These are phyloP conservation scores for Lachnum nothofagi DNA, from an alignment of 2,329 filamentous ascomycete species.

Conservation along the genomic window DNA sequence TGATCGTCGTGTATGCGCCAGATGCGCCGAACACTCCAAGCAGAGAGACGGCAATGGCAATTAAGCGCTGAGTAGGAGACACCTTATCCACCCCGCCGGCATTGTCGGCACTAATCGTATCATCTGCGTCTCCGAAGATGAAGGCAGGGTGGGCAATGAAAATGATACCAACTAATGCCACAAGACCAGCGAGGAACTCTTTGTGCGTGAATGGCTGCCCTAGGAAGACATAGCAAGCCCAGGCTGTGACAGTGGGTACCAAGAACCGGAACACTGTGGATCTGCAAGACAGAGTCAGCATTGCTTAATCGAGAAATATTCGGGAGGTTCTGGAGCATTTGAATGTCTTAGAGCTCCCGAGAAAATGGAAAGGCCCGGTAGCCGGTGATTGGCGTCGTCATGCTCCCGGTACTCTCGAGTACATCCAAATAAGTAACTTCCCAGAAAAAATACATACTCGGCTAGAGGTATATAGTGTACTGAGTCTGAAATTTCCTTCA, in stretches of 20 bases:
- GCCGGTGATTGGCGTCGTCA: too few species aligned
- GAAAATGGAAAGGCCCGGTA: too few species aligned
- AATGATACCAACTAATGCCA: constrained; percentile 75
- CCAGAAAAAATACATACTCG: too few species aligned
- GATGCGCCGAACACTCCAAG: constrained; percentile 73
- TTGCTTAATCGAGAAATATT: too few species aligned
- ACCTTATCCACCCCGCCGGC: constrained; percentile 19
- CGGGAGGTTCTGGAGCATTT: too few species aligned
- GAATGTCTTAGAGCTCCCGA: too few species aligned
- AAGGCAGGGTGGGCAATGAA: constrained; percentile 65
- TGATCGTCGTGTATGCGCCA: constrained; percentile 68
- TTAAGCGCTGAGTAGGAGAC: constrained; percentile 36
- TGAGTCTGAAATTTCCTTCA: constrained; percentile 22
- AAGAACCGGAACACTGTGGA: constrained; percentile 88
- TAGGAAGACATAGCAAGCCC: constrained; percentile 68
- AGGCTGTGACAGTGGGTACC: constrained; percentile 73
- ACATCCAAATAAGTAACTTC: too few species aligned
- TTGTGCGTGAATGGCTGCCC: constrained; percentile 70
- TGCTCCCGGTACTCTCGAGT: too few species aligned
- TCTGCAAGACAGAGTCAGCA: too few species aligned
- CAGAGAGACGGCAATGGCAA: constrained; percentile 66
- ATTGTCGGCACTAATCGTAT: constrained; percentile 5
- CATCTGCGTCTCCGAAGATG: constrained; percentile 22
- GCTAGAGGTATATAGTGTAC: constrained; percentile 73
- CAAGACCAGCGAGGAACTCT: constrained; percentile 68